Evolutionary conservation across 2,329 filamentous ascomycete genomes (phyloP), one percentile per base, ranked within the genome.

Genomic region (Colletotrichum chlorophyti): DNA sequence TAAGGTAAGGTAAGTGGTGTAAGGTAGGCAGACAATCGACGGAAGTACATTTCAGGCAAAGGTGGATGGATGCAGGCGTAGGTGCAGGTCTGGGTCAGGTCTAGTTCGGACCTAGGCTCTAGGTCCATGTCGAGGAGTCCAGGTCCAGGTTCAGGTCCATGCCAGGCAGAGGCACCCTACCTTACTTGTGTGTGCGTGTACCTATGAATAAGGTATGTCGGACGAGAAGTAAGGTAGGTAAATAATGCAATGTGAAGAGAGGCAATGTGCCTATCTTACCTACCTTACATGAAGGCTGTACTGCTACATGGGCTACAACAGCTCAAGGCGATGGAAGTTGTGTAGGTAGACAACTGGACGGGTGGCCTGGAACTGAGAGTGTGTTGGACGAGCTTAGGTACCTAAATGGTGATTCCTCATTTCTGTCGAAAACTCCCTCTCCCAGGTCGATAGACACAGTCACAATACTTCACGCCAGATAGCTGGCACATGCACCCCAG

Each of bases 121-220:
- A 38, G 46, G 21, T 49, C 38, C 21, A 51, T 11, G 41, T 53
- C 32, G 31, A 46, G 41, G n/a, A n/a, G 41, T 46, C 31, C n/a
- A 45, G 21, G 49, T 53, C 29, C 11, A 52, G 31, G 48, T 46
- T 45, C 11, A 55, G 41, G 54, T 57, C 47, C 49, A 58, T 49
- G 27, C 55, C 55, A 29, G 55, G 55, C 42, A 37, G 45, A 42
- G 19, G 50, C n/a, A n/a, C n/a, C n/a, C n/a, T n/a, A n/a, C n/a
- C n/a, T n/a, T n/a, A n/a, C n/a, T n/a, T 49, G 51, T 45, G 31
- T 45, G 43, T 57, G 46, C 8, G 34, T 49, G 38, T 53, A 29
- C 21, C n/a, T n/a, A n/a, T n/a, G n/a, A n/a, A n/a, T n/a, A n/a
- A n/a, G n/a, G 40, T 47, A 47, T 9, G 29, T 23, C 12, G 24